Conservation (phyloP, 331 rosid species). For the Acacia concinna region DNA sequence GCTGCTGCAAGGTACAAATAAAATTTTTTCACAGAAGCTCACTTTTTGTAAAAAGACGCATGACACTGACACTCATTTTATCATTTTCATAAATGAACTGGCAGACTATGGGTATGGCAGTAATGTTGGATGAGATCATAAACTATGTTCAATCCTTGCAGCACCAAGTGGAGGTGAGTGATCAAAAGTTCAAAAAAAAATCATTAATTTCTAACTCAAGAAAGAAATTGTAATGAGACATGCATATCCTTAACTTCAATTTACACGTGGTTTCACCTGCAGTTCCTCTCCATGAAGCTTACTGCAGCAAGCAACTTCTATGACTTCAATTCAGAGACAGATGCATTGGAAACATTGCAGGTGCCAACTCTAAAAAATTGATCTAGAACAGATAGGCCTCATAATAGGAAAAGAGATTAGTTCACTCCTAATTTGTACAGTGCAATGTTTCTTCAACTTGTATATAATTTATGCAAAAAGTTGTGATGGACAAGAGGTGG, state of each 20-base stretch:
- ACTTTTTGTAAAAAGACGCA: neutral
- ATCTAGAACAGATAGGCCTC: neutral
- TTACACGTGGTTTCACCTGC: slow-evolving; percentile 28
- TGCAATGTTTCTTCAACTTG: no score
- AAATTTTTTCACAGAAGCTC: neutral
- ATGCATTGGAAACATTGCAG: slow-evolving; percentile 59
- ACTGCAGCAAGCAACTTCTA: slow-evolving; percentile 70
- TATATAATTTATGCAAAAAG: neutral
- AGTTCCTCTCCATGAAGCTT: slow-evolving; percentile 88
- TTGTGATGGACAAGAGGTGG: slow-evolving; percentile 20
- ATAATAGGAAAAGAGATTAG: no score
- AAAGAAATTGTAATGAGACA: neutral
- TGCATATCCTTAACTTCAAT: neutral
- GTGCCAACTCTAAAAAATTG: slow-evolving; percentile 33
- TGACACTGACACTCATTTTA: neutral
- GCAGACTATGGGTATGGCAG: slow-evolving; percentile 92
- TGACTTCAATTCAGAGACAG: slow-evolving; percentile 72
- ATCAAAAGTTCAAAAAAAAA: slow-evolving; percentile 1
- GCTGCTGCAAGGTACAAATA: slow-evolving; percentile 73
- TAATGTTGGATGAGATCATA: slow-evolving; percentile 91
- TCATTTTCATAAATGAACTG: slow-evolving; percentile 27
- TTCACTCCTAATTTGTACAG: no score
- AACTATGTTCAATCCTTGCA: slow-evolving; percentile 92
- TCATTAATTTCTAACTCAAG: neutral
- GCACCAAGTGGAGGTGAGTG: slow-evolving; percentile 78